Conservation (phyloP, 2,329 filamentous ascomycete genomes). For the Myotisia sp. region DNA sequence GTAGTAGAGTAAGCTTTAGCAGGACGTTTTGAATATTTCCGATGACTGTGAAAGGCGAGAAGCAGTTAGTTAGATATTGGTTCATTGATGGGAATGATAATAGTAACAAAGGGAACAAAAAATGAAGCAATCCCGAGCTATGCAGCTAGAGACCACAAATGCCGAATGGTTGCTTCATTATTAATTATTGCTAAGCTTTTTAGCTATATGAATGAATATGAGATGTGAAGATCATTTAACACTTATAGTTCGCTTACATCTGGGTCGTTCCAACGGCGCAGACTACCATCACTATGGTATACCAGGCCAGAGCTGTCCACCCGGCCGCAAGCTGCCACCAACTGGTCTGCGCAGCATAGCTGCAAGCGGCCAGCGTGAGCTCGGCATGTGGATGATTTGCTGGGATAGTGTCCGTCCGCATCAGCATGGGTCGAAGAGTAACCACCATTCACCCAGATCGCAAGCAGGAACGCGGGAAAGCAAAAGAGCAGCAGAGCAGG, state of each 20-base stretch:
- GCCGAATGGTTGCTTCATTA: no score
- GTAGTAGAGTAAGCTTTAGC: constrained; percentile 29
- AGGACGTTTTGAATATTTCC: constrained; percentile 38
- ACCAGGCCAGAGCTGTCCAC: constrained; percentile 42
- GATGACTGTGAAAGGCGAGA: constrained; percentile 32
- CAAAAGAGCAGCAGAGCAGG: background rate
- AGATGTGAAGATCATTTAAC: constrained; percentile 10
- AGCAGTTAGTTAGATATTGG: background rate
- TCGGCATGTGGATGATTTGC: constrained; percentile 6
- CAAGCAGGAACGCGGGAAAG: background rate
- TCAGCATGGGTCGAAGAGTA: constrained; percentile 9
- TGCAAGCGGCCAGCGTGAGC: constrained; percentile 6
- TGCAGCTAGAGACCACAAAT: no score
- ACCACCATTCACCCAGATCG: constrained; percentile 3
- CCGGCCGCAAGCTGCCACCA: constrained; percentile 28
- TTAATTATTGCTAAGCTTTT: no score
- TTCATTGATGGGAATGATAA: background rate
- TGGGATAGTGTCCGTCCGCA: constrained; percentile 7
- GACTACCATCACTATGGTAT: constrained; percentile 40
- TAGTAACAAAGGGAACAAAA: background rate
- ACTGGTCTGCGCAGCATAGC: constrained; percentile 7
- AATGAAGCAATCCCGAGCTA: no score
- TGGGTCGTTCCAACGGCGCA: constrained; percentile 45
- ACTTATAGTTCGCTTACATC: no score
- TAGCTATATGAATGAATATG: no score